Base-by-base conservation (phyloP, 345 rosid species). In the Salix viminalis region DNA sequence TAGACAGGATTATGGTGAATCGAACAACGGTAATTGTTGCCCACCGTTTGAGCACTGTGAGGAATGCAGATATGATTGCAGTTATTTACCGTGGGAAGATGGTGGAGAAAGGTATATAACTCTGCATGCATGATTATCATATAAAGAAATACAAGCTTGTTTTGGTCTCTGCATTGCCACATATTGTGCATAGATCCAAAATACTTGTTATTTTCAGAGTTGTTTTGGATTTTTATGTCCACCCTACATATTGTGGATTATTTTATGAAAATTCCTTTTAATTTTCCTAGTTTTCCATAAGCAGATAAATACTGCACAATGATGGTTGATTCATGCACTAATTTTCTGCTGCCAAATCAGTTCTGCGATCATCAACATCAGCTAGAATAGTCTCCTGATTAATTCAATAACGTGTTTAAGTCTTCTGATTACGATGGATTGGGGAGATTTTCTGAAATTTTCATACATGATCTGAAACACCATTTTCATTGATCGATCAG, bases 31-130 rank as follows among this genome's bases (percentile, higher is more conserved):
- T 81, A 16, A 71, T 83, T 8, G 81, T 83, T 52, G 86, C 85
- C n/a, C 88, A 86, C 28, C 71, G 76, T 11, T 36, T 81, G 12
- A 72, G 78, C 13, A 82, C 85, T 2, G 82, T 94, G 8, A 87
- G 88, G 70, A 90, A 89, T 74, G 92, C 96, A 42, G 96, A 92
- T 52, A 83, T 79, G 85, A 92, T 94, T 42, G 91, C 97, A 1
- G 98, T 94, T 16, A 88, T 94, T 79, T 93, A 92, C 70, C 88
- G 76, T 0, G 98, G 98, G 34, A 92, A 87, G 79, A 82, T 94
- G 79, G 93, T 91, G 14, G 98, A 94, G 80, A 89, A 91, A 85
- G 98, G 97, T 87, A 83, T 41, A 11, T 19, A 56, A n/a, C 10
- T n/a, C 2, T n/a, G 62, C 62, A 56, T 56, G 62, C 62, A 56